Evolutionary conservation across 305 asterid genomes (phyloP).

Genomic region (Solanum hybrid): DNA sequence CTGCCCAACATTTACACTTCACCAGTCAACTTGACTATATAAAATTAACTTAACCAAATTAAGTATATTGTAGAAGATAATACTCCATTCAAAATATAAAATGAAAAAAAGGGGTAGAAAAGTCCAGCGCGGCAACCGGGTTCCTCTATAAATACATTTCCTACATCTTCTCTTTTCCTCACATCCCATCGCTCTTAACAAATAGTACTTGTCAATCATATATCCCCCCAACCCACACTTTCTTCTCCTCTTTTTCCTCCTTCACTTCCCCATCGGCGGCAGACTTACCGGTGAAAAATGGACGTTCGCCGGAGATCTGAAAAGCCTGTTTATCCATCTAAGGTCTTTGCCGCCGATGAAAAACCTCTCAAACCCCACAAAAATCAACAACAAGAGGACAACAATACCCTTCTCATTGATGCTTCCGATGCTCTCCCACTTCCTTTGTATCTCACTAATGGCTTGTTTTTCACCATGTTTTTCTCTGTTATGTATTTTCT

Average conservation of each 20-base stretch:
- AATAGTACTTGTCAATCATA: not conserved
- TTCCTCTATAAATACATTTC: constrained; percentile 13
- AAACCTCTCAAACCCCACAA: constrained; percentile 11
- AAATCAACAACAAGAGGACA: not conserved
- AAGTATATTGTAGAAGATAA: not conserved
- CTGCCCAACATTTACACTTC: not conserved
- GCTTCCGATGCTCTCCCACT: constrained; percentile 11
- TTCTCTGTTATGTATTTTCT: constrained; percentile 18
- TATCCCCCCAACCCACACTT: not conserved
- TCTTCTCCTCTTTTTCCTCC: not conserved
- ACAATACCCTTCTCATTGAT: not conserved
- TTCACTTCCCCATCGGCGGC: not conserved
- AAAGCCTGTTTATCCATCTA: not conserved
- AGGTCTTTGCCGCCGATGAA: constrained; percentile 15
- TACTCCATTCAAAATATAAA: not conserved
- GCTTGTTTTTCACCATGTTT: constrained; percentile 8
- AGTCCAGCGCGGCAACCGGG: constrained; percentile 21
- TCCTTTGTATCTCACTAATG: constrained; percentile 11
- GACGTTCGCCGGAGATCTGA: constrained; percentile 31
- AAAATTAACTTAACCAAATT: too few species aligned
- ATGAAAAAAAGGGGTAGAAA: not conserved
- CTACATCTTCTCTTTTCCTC: constrained; percentile 11
- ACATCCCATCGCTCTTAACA: not conserved
- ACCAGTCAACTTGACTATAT: not conserved
- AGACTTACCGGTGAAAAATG: constrained; percentile 9